A percentile compares a stretch with the other conserved stretches of the same genome.
Conservation (phyloP, 1,284 basidiomycete species). For the Hemileia vastatrix region DNA sequence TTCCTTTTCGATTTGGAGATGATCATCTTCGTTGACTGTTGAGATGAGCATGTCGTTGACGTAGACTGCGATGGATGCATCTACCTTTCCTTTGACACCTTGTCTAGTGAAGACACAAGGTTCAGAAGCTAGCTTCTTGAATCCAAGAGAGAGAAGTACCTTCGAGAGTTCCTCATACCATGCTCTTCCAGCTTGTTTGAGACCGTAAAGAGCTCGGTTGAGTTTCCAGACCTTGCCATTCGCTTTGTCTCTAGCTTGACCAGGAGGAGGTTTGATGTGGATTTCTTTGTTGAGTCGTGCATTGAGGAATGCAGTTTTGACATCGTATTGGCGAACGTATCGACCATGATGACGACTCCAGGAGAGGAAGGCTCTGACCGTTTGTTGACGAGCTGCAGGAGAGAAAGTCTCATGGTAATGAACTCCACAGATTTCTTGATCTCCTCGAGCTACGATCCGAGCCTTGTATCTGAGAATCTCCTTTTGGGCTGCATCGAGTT, state of each 20-base stretch:
- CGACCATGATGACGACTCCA: constrained; percentile 5
- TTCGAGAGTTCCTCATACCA: too few relatives aligned
- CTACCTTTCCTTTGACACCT: too few relatives aligned
- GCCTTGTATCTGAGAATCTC: constrained; percentile 20
- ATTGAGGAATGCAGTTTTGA: neutral
- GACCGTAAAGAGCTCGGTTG: neutral
- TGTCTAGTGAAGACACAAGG: too few relatives aligned
- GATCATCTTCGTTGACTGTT: too few relatives aligned
- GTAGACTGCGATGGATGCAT: too few relatives aligned
- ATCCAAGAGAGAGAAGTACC: too few relatives aligned
- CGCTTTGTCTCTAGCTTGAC: neutral
- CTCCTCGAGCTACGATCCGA: constrained; percentile 23
- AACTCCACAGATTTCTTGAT: constrained; percentile 5
- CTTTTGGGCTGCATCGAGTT: neutral
- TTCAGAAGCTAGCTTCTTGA: too few relatives aligned
- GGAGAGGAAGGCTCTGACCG: constrained; percentile 15
- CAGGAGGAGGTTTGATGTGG: neutral
- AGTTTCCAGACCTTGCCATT: neutral
- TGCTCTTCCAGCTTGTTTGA: neutral
- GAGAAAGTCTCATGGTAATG: constrained; percentile 23
- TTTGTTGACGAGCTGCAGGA: constrained; percentile 2
- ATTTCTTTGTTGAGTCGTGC: neutral
- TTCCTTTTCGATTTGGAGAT: too few relatives aligned
- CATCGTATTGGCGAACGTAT: neutral
- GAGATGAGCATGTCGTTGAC: too few relatives aligned